Conservation (phyloP, 768 basidiomycete species). For the Ephemerocybe angulata region DNA sequence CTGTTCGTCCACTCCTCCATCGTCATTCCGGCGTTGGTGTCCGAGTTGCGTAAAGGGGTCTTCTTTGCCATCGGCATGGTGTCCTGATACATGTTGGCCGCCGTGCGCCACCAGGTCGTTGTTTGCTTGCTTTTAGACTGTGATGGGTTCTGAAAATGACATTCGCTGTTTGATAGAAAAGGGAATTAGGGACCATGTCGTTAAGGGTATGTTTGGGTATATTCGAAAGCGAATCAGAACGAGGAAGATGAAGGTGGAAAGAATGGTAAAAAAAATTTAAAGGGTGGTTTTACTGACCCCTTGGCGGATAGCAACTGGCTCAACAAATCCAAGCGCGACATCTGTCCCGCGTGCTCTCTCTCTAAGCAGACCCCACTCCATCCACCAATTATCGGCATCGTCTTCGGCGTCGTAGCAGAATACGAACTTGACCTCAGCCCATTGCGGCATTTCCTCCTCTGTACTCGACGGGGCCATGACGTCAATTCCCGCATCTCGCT, state of each 20-base stretch:
- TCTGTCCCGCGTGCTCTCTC: slow-evolving; percentile 30
- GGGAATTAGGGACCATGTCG: not conserved
- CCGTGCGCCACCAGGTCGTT: too few species aligned
- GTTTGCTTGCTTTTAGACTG: not conserved
- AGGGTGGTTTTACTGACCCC: not conserved
- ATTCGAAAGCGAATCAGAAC: not conserved
- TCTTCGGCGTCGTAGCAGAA: slow-evolving; percentile 57
- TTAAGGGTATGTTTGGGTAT: not conserved
- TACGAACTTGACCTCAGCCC: slow-evolving; percentile 44
- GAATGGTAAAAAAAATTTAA: not conserved
- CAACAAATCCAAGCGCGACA: slow-evolving; percentile 7
- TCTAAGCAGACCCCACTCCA: slow-evolving; percentile 46
- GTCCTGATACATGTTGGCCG: too few species aligned
- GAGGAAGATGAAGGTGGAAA: not conserved
- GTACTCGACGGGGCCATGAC: slow-evolving; percentile 16
- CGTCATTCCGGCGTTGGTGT: not conserved
- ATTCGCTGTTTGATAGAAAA: not conserved
- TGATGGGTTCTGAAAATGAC: slow-evolving; percentile 1
- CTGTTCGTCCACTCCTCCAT: not conserved
- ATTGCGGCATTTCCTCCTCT: slow-evolving; percentile 30
- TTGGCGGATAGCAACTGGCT: slow-evolving; percentile 3
- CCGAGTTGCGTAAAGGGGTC: too few species aligned
- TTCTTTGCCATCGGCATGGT: too few species aligned
- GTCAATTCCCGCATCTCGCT: slow-evolving; percentile 24
- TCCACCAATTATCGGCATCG: slow-evolving; percentile 61